Percentiles rank a stretch among this genome's conserved stretches.
Evolutionary conservation across 192 early-diverging fungal species (phyloP).

Genomic region (Coemansia pectinata): DNA sequence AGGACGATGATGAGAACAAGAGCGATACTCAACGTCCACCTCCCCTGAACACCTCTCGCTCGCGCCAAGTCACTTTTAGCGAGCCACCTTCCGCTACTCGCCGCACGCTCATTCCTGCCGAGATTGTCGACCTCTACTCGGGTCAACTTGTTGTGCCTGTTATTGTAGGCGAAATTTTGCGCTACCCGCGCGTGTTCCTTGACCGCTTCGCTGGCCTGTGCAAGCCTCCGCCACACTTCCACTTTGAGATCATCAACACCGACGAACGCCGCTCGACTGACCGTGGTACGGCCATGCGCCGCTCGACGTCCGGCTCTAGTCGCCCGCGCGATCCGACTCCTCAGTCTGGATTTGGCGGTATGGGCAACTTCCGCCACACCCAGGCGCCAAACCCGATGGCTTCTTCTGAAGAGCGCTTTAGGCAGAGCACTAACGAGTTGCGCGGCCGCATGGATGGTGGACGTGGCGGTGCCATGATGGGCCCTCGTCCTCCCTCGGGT

Average conservation of each 20-base stretch:
- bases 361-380: conserved; percentile 53
- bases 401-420: conserved; percentile 51
- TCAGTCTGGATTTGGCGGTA: conserved; percentile 35
- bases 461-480: conserved; percentile 38
- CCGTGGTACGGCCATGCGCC: conserved; percentile 49
- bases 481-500: conserved; percentile 47
- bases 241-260: conserved; percentile 53
- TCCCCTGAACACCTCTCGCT: conserved; percentile 34
- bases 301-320: conserved; percentile 42
- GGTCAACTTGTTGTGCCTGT: conserved; percentile 50
- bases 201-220: conserved; percentile 72
- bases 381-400: conserved; percentile 19
- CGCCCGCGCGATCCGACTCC: conserved; percentile 35
- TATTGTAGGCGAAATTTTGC: conserved; percentile 63
- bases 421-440: conserved; percentile 45
- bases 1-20: conserved; percentile 17
- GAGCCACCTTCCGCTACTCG: conserved; percentile 46
- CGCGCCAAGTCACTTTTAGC: conserved; percentile 49
- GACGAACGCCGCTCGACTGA: conserved; percentile 53
- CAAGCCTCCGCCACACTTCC: conserved; percentile 61
- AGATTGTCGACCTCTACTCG: conserved; percentile 54
- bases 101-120: conserved; percentile 42
- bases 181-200: conserved; percentile 76
- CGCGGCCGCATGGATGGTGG: conserved; percentile 27
- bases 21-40: conserved; percentile 15